Evolutionary conservation across 1,139 yeast genomes (phyloP), one percentile per base, ranked within the genome.

Genomic region (Geotrichum phurueaensis): DNA sequence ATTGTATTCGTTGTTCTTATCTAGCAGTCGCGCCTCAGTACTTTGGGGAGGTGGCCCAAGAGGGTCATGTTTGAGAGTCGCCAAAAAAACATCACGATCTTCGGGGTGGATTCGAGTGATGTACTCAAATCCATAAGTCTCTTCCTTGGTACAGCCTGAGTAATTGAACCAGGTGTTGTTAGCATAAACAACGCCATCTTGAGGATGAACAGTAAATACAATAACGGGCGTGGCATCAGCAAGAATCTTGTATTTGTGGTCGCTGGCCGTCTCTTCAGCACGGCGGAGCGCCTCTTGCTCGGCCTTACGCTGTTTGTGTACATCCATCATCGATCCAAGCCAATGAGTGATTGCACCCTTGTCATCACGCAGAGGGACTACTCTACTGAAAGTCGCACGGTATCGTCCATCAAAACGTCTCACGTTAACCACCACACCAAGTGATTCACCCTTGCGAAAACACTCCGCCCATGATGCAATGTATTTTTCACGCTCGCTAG

Each of bases 321-420:
- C 69, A 62, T 73, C 76, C 71, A 72, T 71, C 70, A 70, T 66
- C 7, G 76, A 73, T 43, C 75, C 73, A 58, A 73, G 70, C 76
- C 76, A 73, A 55, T 72, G 74, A 3, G 71, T 69, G 13, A 72
- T 69, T 2, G 69, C 65, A 10, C 76, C 75, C 58, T 66, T 68
- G 20, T 70, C 70, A 57, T 72, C 73, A 12, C 73, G 67, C 49
- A 73, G 60, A 2, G 76, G 76, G 1, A 71, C 73, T 9, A 72
- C 71, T 2, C 76, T 66, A 60, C 70, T 67, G 54, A 70, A 66
- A 47, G 73, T 71, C 49, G 69, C 69, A 43, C 75, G 62, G 54
- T 71, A 73, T 5, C 66, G 60, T 10, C 73, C 75, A 61, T 73
- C 76, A 62, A 73, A 73, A 23, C 76, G 66, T 20, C 69, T 66